phyloP scores from a whole-genome alignment of 805 yeast species.

The Zygosaccharomyces siamensis region DNA sequence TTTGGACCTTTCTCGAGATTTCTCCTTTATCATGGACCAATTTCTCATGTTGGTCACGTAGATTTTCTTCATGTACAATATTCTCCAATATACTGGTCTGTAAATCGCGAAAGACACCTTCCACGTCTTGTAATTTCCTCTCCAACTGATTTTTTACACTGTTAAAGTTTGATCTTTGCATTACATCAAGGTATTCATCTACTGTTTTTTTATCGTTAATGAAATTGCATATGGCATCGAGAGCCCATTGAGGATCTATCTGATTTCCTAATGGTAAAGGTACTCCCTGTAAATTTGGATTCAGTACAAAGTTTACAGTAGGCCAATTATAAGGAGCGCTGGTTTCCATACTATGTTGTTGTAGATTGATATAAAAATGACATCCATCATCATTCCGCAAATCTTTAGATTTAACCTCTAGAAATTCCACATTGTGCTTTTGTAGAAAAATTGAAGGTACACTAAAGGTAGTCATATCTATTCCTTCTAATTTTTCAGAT shows the following conservation, averaged over 20 bases:
- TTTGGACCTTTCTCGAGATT: conserved; percentile 20
- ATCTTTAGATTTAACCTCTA: conserved; percentile 19
- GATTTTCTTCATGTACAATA: conserved; percentile 14
- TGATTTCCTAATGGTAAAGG: conserved; percentile 17
- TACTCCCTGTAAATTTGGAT: background rate
- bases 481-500: background rate
- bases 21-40: conserved; percentile 13
- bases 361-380: conserved; percentile 28
- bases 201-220: conserved; percentile 31
- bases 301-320: conserved; percentile 5
- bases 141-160: conserved; percentile 14
- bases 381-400: conserved; percentile 23
- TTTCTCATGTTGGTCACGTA: conserved; percentile 19
- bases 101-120: conserved; percentile 14
- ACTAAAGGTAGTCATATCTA: conserved; percentile 12
- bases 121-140: conserved; percentile 15
- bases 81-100: conserved; percentile 13
- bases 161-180: conserved; percentile 24
- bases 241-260: conserved; percentile 24
- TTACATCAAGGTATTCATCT: conserved; percentile 22
- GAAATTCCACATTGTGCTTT: conserved; percentile 24
- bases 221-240: conserved; percentile 22
- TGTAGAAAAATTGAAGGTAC: conserved; percentile 31
- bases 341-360: conserved; percentile 8
- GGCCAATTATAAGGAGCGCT: conserved; percentile 9